These are phyloP conservation scores for Grigorovia jiainica DNA, from an alignment of 805 yeast species.

Conservation along the genomic window DNA sequence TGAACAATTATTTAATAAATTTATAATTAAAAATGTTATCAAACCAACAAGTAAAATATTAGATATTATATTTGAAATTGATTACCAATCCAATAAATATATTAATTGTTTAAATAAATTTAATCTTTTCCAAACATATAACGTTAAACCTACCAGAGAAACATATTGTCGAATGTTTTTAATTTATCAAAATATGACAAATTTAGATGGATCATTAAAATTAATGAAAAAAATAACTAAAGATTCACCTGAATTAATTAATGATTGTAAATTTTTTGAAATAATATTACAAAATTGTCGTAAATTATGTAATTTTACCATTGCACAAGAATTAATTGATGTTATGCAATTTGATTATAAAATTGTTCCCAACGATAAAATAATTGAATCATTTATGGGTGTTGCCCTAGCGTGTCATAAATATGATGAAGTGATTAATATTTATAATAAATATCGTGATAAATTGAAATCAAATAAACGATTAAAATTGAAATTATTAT, in stretches of 20 bases:
- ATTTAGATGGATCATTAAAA: conserved; percentile 26
- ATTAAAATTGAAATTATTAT: neutral
- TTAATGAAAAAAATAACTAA: conserved; percentile 23
- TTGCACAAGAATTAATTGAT: conserved; percentile 25
- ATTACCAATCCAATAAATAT: conserved; percentile 18
- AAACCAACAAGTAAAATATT: conserved; percentile 33
- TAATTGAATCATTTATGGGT: conserved; percentile 21
- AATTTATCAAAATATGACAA: conserved; percentile 17
- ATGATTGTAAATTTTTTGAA: conserved; percentile 21
- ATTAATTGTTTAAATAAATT: conserved; percentile 22
- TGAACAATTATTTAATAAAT: conserved; percentile 40
- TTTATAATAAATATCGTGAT: conserved; percentile 13
- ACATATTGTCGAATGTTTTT: conserved; percentile 23
- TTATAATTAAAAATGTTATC: no score
- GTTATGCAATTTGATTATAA: conserved; percentile 23
- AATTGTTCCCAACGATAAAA: conserved; percentile 21
- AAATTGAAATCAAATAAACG: neutral
- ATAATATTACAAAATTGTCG: conserved; percentile 21
- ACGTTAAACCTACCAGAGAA: conserved; percentile 18
- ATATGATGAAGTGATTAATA: conserved; percentile 13
- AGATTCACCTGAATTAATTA: conserved; percentile 8
- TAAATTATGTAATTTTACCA: conserved; percentile 17
- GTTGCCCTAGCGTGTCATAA: conserved; percentile 18
- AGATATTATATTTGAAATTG: conserved; percentile 20
- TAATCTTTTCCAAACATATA: conserved; percentile 23